A percentile compares a stretch with the other conserved stretches of the same genome.
phyloP scores from a whole-genome alignment of 495 filamentous ascomycete species.

The Aspergillus avenaceus region DNA sequence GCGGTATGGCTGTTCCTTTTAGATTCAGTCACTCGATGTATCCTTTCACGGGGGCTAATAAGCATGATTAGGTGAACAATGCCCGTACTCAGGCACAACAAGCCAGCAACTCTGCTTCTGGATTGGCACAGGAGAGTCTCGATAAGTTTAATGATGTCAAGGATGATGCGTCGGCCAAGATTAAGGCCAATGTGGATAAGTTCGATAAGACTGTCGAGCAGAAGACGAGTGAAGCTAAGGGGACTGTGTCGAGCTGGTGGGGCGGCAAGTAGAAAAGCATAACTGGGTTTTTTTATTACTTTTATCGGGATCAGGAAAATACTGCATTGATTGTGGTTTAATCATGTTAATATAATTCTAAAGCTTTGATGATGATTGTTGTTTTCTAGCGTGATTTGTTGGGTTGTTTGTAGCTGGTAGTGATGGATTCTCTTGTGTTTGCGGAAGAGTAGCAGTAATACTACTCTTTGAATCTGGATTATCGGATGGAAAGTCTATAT shows the following conservation, averaged over 20 bases:
- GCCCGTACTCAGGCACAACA: slow-evolving; percentile 53
- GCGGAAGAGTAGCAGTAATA: no score
- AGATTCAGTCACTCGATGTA: not conserved
- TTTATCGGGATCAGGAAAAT: no score
- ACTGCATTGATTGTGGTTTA: not conserved
- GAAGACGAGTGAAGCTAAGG: slow-evolving; percentile 73
- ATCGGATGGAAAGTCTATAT: no score
- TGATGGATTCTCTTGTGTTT: no score
- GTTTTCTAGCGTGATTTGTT: not conserved
- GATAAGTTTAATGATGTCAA: slow-evolving; percentile 66
- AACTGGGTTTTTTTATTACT: slow-evolving; percentile 14
- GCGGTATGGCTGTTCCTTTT: slow-evolving; percentile 39
- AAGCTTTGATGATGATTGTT: not conserved
- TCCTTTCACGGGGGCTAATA: slow-evolving; percentile 2
- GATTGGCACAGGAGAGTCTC: slow-evolving; percentile 54
- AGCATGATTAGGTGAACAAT: slow-evolving; percentile 51
- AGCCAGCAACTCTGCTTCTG: slow-evolving; percentile 55
- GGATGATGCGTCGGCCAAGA: slow-evolving; percentile 31
- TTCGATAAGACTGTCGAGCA: slow-evolving; percentile 72
- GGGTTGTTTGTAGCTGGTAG: not conserved
- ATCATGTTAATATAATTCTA: slow-evolving; percentile 1
- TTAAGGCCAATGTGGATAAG: slow-evolving; percentile 40
- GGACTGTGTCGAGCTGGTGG: slow-evolving; percentile 75
- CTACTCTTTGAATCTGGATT: no score
- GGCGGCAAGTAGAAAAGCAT: slow-evolving; percentile 63